phyloP scores from a whole-genome alignment of 1,139 yeast genomes.

The Suhomyces wounanorum region DNA sequence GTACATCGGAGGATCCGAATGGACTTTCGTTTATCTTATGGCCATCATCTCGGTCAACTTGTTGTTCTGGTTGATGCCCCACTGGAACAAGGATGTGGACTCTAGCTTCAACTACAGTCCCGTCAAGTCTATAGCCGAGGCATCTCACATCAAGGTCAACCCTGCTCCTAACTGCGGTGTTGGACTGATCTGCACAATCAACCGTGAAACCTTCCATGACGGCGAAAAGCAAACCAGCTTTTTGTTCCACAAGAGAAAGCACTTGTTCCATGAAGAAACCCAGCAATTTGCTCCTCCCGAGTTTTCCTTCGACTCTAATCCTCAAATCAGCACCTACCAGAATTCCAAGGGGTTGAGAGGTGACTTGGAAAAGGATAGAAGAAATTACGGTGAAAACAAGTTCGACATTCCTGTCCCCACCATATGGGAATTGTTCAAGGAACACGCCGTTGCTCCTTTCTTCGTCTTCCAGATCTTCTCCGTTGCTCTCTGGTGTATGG shows the following conservation, averaged over 20 bases:
- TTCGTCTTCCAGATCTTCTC: conserved; percentile 96
- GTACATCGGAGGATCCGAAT: conserved; percentile 77
- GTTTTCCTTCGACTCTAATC: conserved; percentile 67
- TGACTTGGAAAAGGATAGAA: conserved; percentile 53
- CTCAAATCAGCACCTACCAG: conserved; percentile 63
- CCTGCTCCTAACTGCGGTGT: conserved; percentile 88
- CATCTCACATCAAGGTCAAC: conserved; percentile 69
- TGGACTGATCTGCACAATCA: conserved; percentile 73
- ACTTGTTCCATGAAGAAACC: conserved; percentile 60
- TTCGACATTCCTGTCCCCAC: conserved; percentile 97
- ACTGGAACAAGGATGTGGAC: conserved; percentile 81
- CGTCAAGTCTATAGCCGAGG: conserved; percentile 58
- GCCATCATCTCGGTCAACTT: conserved; percentile 71
- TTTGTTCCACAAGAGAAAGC: conserved; percentile 90
- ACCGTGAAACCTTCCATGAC: conserved; percentile 58
- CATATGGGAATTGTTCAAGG: conserved; percentile 85
- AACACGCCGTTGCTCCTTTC: conserved; percentile 98
- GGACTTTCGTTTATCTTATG: conserved; percentile 87
- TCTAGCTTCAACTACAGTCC: conserved; percentile 67
- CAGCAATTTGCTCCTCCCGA: conserved; percentile 76
- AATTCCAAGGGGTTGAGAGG: conserved; percentile 61
- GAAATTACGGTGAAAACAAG: conserved; percentile 78
- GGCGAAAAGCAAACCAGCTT: conserved; percentile 70
- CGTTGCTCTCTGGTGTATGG: conserved; percentile 94
- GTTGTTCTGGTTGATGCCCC: conserved; percentile 87